These are phyloP conservation scores for Phoma herbarum DNA, from an alignment of 2,329 filamentous ascomycete species.

Conservation along the genomic window DNA sequence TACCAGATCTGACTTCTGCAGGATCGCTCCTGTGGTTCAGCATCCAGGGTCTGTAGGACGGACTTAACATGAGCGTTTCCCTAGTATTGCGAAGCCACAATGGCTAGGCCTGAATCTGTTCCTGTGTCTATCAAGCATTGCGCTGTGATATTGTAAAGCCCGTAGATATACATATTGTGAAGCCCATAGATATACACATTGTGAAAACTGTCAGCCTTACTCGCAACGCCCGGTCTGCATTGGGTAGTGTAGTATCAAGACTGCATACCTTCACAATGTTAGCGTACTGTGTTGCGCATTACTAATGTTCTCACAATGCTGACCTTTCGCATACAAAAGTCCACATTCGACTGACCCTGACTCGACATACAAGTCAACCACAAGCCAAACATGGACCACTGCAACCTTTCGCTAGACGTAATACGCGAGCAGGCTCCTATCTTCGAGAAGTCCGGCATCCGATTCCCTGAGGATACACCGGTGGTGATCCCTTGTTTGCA, in stretches of 20 bases:
- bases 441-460: background rate
- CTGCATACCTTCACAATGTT: background rate
- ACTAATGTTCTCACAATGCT: background rate
- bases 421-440: background rate
- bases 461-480: background rate
- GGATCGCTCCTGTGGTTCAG: too few species aligned
- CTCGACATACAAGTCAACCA: background rate
- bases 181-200: background rate
- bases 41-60: too few species aligned
- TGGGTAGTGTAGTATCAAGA: background rate
- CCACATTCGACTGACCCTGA: background rate
- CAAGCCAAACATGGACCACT: background rate
- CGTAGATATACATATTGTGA: too few species aligned
- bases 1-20: too few species aligned
- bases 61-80: background rate
- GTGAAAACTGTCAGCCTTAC: background rate
- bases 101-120: background rate
- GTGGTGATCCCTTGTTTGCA: background rate
- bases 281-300: background rate
- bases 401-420: background rate
- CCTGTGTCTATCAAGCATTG: background rate
- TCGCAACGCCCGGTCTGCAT: background rate
- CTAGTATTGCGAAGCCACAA: background rate
- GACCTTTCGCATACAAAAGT: background rate
- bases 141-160: background rate